Evolutionary conservation across 2,329 filamentous ascomycete genomes (phyloP).

Genomic region (Lasiodiplodia citricola): DNA sequence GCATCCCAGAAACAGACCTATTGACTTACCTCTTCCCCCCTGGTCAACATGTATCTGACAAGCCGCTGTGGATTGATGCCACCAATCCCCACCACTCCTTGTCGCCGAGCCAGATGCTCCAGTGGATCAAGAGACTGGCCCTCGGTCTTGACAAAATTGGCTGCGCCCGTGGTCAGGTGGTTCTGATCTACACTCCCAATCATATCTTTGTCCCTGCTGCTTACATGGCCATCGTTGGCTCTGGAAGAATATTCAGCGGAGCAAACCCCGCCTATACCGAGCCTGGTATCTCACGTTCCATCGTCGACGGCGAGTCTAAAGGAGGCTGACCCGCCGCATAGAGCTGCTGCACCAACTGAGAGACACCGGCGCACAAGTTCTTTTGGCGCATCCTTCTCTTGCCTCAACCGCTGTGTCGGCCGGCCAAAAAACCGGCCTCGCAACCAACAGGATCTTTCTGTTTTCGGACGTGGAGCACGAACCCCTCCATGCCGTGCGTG

Average conservation of each 20-base stretch:
- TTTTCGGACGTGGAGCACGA: constrained; percentile 55
- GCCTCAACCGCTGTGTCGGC: constrained; percentile 71
- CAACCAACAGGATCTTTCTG: constrained; percentile 63
- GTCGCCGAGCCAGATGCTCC: constrained; percentile 66
- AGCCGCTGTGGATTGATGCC: constrained; percentile 66
- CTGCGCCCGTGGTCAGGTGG: constrained; percentile 69
- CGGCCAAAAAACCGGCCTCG: constrained; percentile 63
- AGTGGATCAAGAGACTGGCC: constrained; percentile 75
- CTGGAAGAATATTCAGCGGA: constrained; percentile 77
- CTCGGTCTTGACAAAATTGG: constrained; percentile 69
- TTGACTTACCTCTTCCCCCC: constrained; percentile 42
- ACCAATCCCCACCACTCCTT: constrained; percentile 69
- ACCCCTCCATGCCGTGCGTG: constrained; percentile 49
- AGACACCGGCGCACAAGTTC: constrained; percentile 70
- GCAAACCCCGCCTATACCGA: constrained; percentile 72
- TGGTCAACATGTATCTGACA: constrained; percentile 35
- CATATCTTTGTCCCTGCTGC: constrained; percentile 73
- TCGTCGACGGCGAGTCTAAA: background rate
- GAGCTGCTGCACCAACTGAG: constrained; percentile 77
- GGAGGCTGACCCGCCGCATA: constrained; percentile 44
- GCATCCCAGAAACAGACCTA: constrained; percentile 66
- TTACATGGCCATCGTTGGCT: constrained; percentile 76
- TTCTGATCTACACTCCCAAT: constrained; percentile 78
- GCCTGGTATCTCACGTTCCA: background rate
- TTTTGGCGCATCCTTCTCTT: constrained; percentile 66